These are phyloP conservation scores for Haplosporangium sp. DNA, from an alignment of 371 early-diverging fungal genomes.

Conservation along the genomic window DNA sequence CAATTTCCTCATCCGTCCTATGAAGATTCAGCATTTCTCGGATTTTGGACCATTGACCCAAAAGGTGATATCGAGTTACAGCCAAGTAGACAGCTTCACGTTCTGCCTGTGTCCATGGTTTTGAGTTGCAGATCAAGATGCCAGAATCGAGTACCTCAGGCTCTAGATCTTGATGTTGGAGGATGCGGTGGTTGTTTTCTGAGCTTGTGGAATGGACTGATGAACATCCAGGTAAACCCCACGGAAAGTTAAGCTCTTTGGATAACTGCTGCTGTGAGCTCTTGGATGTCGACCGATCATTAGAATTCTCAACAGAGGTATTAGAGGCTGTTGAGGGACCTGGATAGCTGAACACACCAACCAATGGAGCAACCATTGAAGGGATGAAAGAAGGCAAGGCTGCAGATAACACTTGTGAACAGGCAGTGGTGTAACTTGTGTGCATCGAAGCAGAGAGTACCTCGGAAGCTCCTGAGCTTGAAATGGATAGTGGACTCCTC, in stretches of 20 bases:
- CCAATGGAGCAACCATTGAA: constrained; percentile 37
- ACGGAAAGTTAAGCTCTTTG: constrained; percentile 5
- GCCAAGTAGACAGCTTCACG: constrained; percentile 35
- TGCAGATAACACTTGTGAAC: constrained; percentile 20
- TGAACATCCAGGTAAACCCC: constrained; percentile 7
- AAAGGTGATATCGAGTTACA: constrained; percentile 25
- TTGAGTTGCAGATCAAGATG: constrained; percentile 9
- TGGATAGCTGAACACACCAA: constrained; percentile 35
- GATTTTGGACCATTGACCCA: constrained; percentile 42
- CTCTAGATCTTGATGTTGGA: neutral
- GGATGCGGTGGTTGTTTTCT: neutral
- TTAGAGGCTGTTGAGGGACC: neutral
- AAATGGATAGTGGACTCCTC: constrained; percentile 4
- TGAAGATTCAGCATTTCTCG: constrained; percentile 38
- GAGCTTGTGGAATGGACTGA: neutral
- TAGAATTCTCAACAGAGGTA: neutral
- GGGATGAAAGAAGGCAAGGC: constrained; percentile 42
- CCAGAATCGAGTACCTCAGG: constrained; percentile 6
- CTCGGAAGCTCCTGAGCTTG: constrained; percentile 22
- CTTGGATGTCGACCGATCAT: neutral
- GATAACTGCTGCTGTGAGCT: neutral
- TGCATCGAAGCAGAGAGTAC: constrained; percentile 13
- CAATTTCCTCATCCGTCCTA: constrained; percentile 36
- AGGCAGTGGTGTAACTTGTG: constrained; percentile 17
- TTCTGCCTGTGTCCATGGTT: constrained; percentile 30